Base-by-base conservation (phyloP, 805 yeast genomes). In the Candida suzukii region DNA sequence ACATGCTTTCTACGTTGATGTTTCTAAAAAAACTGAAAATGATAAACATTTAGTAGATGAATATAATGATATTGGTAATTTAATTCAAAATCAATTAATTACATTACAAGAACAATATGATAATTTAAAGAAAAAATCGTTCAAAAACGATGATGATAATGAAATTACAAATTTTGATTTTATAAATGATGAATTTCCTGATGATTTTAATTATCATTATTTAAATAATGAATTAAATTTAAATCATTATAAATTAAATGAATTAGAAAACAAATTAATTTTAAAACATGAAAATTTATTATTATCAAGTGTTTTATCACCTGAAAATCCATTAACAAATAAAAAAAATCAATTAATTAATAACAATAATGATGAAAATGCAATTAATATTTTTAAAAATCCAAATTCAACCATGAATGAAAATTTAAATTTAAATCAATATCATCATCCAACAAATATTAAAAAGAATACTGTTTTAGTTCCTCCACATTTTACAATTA, bases 401-500 rank as follows among this genome's bases (percentile, higher is more conserved):
- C 3, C 17, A 13, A n/a, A n/a, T n/a, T n/a, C n/a, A n/a, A n/a
- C n/a, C n/a, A n/a, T n/a, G n/a, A n/a, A n/a, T n/a, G n/a, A n/a
- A n/a, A n/a, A n/a, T n/a, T n/a, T n/a, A n/a, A n/a, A n/a, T n/a
- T 14, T 33, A 9, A 19, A 31, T 13, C 8, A 11, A 4, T 17
- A 21, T 16, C n/a, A 11, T 5, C 14, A 14, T 18, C 20, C 30
- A 11, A 28, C 42, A 9, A 35, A 29, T 3, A 13, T 17, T 4
- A 20, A 28, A 27, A 39, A 32, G 10, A 38, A 31, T 18, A 36
- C 18, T 5, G 34, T 36, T 9, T 29, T 52, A 26, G 48, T 52
- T 16, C 60, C 60, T 14, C 58, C 60, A 10, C 45, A 51, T 3
- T 50, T 56, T 26, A 40, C 57, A 4, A 34, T 49, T 14, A 49